These are phyloP conservation scores for Hansenula sp. DNA, from an alignment of 1,139 yeast genomes.

Conservation along the genomic window DNA sequence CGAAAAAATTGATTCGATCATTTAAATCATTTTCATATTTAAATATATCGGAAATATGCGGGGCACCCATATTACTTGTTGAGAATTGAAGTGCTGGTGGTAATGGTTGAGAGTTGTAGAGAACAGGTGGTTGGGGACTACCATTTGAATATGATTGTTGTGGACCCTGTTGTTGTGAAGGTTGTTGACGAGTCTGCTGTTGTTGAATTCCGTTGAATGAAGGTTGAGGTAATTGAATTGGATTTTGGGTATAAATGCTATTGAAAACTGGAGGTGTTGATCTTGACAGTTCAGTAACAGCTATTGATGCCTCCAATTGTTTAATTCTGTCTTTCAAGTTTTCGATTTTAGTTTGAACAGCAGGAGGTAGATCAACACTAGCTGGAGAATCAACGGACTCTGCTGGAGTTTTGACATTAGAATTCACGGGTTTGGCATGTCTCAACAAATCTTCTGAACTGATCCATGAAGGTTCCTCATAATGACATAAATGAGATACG, in stretches of 20 bases:
- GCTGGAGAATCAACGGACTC: neutral
- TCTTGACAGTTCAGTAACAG: constrained; percentile 27
- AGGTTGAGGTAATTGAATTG: neutral
- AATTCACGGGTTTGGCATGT: constrained; percentile 6
- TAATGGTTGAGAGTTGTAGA: neutral
- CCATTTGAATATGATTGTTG: too few relatives aligned
- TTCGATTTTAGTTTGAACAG: constrained; percentile 22
- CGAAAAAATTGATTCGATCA: constrained; percentile 20
- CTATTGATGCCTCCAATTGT: constrained; percentile 38
- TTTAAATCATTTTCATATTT: constrained; percentile 15
- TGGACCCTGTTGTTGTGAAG: neutral
- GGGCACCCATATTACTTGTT: neutral
- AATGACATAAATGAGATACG: constrained; percentile 54
- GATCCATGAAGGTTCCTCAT: constrained; percentile 45
- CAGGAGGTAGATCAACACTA: neutral
- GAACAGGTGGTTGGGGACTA: neutral
- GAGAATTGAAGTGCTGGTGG: neutral
- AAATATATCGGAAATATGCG: neutral
- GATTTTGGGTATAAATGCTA: neutral
- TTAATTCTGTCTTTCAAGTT: constrained; percentile 36
- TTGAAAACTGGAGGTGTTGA: constrained; percentile 1
- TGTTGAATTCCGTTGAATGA: neutral
- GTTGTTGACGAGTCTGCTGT: neutral
- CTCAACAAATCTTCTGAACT: constrained; percentile 14
- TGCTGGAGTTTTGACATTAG: neutral